A percentile compares a stretch with the other conserved stretches of the same genome.
Evolutionary conservation across 441 rosid genomes (phyloP).

Genomic region (Brassica hybrid): DNA sequence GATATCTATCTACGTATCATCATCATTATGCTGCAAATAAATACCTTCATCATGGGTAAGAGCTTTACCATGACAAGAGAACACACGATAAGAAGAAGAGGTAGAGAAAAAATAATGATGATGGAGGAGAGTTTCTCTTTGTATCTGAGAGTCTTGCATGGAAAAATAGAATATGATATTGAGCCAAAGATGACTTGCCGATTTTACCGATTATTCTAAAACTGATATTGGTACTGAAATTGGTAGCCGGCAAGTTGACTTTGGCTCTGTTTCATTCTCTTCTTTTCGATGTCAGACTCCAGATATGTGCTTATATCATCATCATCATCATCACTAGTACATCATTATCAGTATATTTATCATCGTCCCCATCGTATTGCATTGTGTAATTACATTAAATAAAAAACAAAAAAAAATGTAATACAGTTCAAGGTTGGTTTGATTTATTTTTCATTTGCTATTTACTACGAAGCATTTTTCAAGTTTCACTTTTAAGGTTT

Average conservation of each 20-base stretch:
- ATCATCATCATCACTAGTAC: neutral
- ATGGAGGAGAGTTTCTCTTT: neutral
- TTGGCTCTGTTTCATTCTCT: slow-evolving; percentile 37
- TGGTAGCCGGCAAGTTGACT: slow-evolving; percentile 29
- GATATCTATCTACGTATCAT: neutral
- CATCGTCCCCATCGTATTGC: neutral
- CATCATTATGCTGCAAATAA: neutral
- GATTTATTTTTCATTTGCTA: too few relatives aligned
- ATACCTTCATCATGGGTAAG: slow-evolving; percentile 13
- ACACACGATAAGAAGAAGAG: neutral
- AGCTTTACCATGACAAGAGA: slow-evolving; percentile 2
- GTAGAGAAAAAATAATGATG: neutral
- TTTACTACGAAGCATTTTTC: neutral
- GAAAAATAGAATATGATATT: slow-evolving; percentile 18
- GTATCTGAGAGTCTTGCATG: slow-evolving; percentile 31
- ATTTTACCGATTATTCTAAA: neutral
- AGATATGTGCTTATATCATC: neutral
- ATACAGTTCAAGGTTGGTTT: too few relatives aligned
- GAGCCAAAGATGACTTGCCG: slow-evolving; percentile 45
- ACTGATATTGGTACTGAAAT: neutral
- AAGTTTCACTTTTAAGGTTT: neutral
- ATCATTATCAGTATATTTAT: neutral
- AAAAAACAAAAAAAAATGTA: neutral
- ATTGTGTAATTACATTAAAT: neutral
- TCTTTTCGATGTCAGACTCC: slow-evolving; percentile 29